Evolutionary conservation across 768 basidiomycete genomes (phyloP).

Genomic region (Leccinum subtestaceum): DNA sequence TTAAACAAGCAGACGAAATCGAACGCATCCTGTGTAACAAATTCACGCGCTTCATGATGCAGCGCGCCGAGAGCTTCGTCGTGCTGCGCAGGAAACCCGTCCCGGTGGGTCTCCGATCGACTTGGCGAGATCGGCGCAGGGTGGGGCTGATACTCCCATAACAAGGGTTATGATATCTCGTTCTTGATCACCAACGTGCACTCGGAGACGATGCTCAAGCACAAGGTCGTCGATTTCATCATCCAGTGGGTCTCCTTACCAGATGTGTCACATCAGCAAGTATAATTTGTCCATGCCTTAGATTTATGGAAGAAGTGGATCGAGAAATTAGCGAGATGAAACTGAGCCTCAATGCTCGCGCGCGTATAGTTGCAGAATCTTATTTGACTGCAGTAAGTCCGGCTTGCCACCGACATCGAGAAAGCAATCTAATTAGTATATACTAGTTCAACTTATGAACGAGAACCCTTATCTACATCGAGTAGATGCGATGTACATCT

Average conservation of each 20-base stretch:
- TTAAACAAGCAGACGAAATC: constrained; percentile 99
- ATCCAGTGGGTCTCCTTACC: constrained; percentile 69
- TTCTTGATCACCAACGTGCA: constrained; percentile 98
- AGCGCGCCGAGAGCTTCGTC: constrained; percentile 95
- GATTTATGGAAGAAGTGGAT: constrained; percentile 99
- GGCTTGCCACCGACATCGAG: background rate
- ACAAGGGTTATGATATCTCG: constrained; percentile 95
- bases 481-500: constrained; percentile 17
- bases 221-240: constrained; percentile 99
- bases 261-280: background rate
- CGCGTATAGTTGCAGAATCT: constrained; percentile 95
- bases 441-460: constrained; percentile 28
- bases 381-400: constrained; percentile 83
- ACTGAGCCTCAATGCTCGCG: constrained; percentile 90
- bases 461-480: constrained; percentile 9
- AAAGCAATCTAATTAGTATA: constrained; percentile 5
- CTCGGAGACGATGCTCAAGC: constrained; percentile 97
- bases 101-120: constrained; percentile 47
- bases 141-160: constrained; percentile 4
- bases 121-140: constrained; percentile 7
- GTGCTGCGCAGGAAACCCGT: constrained; percentile 95
- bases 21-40: constrained; percentile 97
- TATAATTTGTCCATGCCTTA: constrained; percentile 27
- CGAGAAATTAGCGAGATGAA: constrained; percentile 99
- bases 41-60: constrained; percentile 99